Base-by-base conservation (phyloP, 164 flowering plant species). In the Sedum album region DNA sequence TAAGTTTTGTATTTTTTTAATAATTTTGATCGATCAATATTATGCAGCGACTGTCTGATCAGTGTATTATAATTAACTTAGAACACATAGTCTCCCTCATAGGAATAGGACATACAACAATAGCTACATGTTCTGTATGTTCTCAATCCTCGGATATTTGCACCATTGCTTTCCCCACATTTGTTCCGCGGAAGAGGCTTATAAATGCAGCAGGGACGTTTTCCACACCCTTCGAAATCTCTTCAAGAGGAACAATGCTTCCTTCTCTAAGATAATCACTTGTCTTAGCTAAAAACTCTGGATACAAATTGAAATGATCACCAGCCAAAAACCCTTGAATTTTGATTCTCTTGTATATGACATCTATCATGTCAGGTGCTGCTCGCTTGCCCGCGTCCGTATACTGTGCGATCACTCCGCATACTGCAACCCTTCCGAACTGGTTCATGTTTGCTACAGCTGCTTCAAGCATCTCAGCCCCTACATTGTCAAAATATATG, bases 401-500 rank as follows among this genome's bases (percentile, higher is more conserved):
- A 35, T 89, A 87, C 51, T 85, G 82, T 0, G 93, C 77, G 1
- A 88, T 89, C 9, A 76, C 85, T 4, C 97, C 96, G 46, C 96
- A 89, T 1, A 71, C 80, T 2, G 85, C 90, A 9, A 88, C 81
- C 72, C 92, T 79, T 2, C 96, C 96, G 30, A 76, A 79, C 1
- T 14, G 1, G 28, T 83, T 91, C 97, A 91, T 86, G 81, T 88
- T 87, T 20, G 76, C 78, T 49, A 89, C 75, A 4, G 82, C 93
- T 2, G 91, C 91, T 48, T 88, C 96, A 53, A 76, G 80, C 90
- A 86, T 91, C 71, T 85, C 83, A 0, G 72, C 86, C 5, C 95
- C 97, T n/a, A 91, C 93, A 38, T 88, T 90, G 78, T 90, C 96
- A 8, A 90, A 90, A 33, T 90, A 86, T 65, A 90, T 82, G 66